Base-by-base conservation (phyloP, 1,284 basidiomycete species). In the Phellopilus nigrolimitatus region DNA sequence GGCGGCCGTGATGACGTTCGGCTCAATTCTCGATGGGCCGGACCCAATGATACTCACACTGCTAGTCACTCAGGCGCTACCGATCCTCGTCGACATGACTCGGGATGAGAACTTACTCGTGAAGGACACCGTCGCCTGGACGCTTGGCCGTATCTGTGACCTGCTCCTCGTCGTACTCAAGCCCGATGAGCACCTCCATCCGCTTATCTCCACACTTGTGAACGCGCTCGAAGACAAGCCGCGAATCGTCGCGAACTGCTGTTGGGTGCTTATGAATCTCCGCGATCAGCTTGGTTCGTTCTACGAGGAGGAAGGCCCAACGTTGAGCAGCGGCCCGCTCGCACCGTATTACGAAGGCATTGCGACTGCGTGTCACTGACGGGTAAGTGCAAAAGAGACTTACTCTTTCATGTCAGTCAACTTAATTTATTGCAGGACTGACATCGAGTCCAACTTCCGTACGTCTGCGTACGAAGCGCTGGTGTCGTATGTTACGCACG, bases 1-100 rank as follows among this genome's bases (percentile, higher is more conserved):
- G 68, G 95, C 95, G 0, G 95, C 95, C 17, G 87, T 98, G 58
- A 98, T 98, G 93, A 87, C 94, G 39, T 99, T 99, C 64, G 95
- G 95, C 49, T 95, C 91, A 2, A 98, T 99, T 63, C 80, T 99
- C 48, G 95, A 98, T 57, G 95, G 97, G 2, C 95, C 95, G 10
- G 91, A 97, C 64, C 88, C 91, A 28, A 71, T 73, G 37, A 84
- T 91, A 34, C 80, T 99, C 43, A 87, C 84, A 19, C n/a, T n/a
- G n/a, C n/a, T n/a, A n/a, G n/a, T n/a, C n/a, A n/a, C n/a, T n/a
- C n/a, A n/a, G n/a, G n/a, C n/a, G n/a, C n/a, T n/a, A n/a, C n/a
- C n/a, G n/a, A n/a, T n/a, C n/a, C n/a, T n/a, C n/a, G n/a, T n/a
- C n/a, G n/a, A n/a, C n/a, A n/a, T n/a, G n/a, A n/a, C n/a, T n/a